A percentile compares a stretch with the other conserved stretches of the same genome.
phyloP scores from a whole-genome alignment of 1,284 basidiomycete genomes.

The Marasmius oreades region DNA sequence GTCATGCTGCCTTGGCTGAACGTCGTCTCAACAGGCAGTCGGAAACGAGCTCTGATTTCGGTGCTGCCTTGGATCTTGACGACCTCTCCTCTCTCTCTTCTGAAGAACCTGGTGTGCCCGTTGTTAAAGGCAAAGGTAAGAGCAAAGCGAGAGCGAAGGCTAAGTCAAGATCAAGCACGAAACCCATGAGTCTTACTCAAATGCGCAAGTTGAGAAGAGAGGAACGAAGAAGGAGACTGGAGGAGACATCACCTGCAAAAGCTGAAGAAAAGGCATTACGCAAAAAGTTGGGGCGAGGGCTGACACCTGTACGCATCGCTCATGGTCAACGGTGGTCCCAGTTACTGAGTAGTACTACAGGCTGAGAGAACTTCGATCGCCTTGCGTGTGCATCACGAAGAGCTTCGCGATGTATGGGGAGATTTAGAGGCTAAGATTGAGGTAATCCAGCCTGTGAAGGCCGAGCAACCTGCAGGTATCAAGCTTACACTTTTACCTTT shows the following conservation, averaged over 20 bases:
- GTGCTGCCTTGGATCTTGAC: slow-evolving; percentile 26
- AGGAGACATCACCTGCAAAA: slow-evolving; percentile 33
- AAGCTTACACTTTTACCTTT: slow-evolving; percentile 74
- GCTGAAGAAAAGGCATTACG: slow-evolving; percentile 48
- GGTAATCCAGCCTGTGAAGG: slow-evolving; percentile 65
- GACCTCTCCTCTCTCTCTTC: slow-evolving; percentile 26
- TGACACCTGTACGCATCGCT: slow-evolving; percentile 54
- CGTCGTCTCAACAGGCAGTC: slow-evolving; percentile 36
- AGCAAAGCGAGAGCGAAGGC: slow-evolving; percentile 20
- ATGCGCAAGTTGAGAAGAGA: slow-evolving; percentile 25
- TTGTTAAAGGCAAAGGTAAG: slow-evolving; percentile 24
- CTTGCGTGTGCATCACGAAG: slow-evolving; percentile 65
- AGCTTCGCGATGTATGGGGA: slow-evolving; percentile 87
- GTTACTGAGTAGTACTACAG: slow-evolving; percentile 31
- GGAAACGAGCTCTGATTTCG: slow-evolving; percentile 27
- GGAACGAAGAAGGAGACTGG: slow-evolving; percentile 23
- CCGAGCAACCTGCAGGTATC: slow-evolving; percentile 77
- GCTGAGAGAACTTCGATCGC: slow-evolving; percentile 75
- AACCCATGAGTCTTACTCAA: slow-evolving; percentile 36
- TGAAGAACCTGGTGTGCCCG: slow-evolving; percentile 27
- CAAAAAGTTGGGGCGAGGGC: slow-evolving; percentile 59
- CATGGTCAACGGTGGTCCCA: not conserved
- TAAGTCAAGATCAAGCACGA: slow-evolving; percentile 20
- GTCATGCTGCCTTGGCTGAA: slow-evolving; percentile 53
- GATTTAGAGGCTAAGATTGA: slow-evolving; percentile 70